A percentile compares a stretch with the other conserved stretches of the same genome.
Conservation (phyloP, 2,329 filamentous ascomycete species). For the Fusarium camptoceras region DNA sequence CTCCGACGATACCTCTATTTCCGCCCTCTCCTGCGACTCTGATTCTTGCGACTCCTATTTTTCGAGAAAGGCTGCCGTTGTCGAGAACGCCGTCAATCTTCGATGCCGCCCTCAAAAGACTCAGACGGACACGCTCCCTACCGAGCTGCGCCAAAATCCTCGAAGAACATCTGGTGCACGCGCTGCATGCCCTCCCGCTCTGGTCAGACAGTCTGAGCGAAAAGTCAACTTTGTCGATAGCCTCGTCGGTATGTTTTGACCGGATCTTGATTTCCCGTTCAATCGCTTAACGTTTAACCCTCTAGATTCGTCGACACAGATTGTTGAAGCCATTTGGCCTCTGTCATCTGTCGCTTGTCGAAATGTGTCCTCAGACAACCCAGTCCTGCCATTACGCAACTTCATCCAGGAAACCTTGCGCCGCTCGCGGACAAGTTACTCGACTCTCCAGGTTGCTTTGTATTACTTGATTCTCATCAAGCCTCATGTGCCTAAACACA, state of each 20-base stretch:
- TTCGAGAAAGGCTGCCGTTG: conserved; percentile 41
- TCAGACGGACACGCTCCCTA: conserved; percentile 62
- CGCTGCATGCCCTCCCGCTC: conserved; percentile 74
- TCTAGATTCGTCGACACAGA: conserved; percentile 94
- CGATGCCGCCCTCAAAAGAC: conserved; percentile 45
- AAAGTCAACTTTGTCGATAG: conserved; percentile 96
- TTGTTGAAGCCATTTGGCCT: conserved; percentile 98
- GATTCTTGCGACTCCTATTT: conserved; percentile 61
- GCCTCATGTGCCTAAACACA: conserved; percentile 82
- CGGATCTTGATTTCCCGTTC: conserved; percentile 33
- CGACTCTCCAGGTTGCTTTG: conserved; percentile 93
- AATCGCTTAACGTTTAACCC: conserved; percentile 50
- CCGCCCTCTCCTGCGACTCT: conserved; percentile 69
- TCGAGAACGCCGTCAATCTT: conserved; percentile 42
- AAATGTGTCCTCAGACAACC: conserved; percentile 77
- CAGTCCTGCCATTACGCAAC: conserved; percentile 87
- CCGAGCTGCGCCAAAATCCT: conserved; percentile 74
- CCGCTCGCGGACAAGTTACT: conserved; percentile 95
- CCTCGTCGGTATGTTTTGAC: conserved; percentile 87
- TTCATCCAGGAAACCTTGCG: conserved; percentile 98
- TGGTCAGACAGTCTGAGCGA: conserved; percentile 89
- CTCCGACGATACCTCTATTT: conserved; percentile 75
- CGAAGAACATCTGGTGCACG: conserved; percentile 67
- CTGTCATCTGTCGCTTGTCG: conserved; percentile 84
- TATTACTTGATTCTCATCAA: conserved; percentile 97